A percentile compares a stretch with the other conserved stretches of the same genome.
Evolutionary conservation across 192 early-diverging fungal species (phyloP).

Genomic region (Allomyces macrogynus): DNA sequence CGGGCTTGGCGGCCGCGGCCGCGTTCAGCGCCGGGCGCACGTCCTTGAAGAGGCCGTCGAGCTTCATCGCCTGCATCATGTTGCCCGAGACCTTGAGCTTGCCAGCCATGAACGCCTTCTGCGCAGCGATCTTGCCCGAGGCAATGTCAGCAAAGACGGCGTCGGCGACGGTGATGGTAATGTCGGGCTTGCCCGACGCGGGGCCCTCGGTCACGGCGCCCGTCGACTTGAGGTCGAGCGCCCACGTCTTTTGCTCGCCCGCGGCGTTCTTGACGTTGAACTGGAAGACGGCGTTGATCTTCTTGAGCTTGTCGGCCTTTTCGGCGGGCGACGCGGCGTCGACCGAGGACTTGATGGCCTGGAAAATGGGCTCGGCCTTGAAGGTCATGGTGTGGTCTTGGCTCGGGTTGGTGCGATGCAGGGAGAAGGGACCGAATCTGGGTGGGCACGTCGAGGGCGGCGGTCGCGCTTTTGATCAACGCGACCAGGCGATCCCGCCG

Average conservation of each 20-base stretch:
- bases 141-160: conserved; percentile 63
- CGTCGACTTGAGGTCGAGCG: neutral
- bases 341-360: neutral
- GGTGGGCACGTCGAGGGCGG: no score
- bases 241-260: neutral
- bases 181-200: conserved; percentile 31
- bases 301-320: neutral
- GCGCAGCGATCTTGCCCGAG: conserved; percentile 67
- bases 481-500: no score
- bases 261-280: neutral
- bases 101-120: conserved; percentile 79
- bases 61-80: conserved; percentile 20
- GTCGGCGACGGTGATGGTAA: conserved; percentile 49
- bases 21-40: no score
- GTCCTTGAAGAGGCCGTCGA: neutral
- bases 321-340: neutral
- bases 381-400: neutral
- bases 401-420: neutral
- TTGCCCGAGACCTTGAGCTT: conserved; percentile 55
- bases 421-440: no score
- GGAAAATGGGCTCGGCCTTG: neutral
- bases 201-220: neutral
- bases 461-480: no score
- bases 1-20: neutral
- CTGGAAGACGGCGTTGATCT: neutral